Evolutionary conservation across 352 stramenopile genomes (phyloP).

Genomic region (Pseudoperonospora humuli): DNA sequence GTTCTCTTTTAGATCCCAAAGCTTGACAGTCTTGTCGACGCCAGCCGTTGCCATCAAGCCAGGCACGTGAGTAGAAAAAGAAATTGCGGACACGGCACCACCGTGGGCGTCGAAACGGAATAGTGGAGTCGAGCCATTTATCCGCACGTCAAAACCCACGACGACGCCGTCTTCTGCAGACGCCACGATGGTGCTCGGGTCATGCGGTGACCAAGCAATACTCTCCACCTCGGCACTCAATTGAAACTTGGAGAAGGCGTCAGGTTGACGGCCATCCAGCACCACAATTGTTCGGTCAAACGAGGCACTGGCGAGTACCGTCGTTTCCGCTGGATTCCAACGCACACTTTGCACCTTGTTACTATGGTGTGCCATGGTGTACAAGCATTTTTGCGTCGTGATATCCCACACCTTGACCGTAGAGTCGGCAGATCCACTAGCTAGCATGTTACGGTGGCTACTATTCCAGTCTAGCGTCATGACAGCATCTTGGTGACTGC

Average conservation of each 20-base stretch:
- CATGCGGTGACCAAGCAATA: slow-evolving; percentile 91
- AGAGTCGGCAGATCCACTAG: slow-evolving; percentile 94
- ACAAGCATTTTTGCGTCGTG: slow-evolving; percentile 87
- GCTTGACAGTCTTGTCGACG: slow-evolving; percentile 96
- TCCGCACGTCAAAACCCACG: slow-evolving; percentile 92
- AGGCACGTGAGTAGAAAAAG: slow-evolving; percentile 78
- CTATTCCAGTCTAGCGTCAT: slow-evolving; percentile 98
- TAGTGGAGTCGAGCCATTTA: slow-evolving; percentile 87
- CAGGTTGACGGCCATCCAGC: slow-evolving; percentile 86
- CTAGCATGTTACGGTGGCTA: slow-evolving; percentile 94
- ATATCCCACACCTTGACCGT: slow-evolving; percentile 97
- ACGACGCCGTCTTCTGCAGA: slow-evolving; percentile 93
- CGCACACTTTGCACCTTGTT: slow-evolving; percentile 96
- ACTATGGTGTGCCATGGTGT: slow-evolving; percentile 97
- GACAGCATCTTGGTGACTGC: slow-evolving; percentile 96
- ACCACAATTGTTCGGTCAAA: slow-evolving; percentile 94
- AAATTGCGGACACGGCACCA: slow-evolving; percentile 75
- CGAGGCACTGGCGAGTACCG: slow-evolving; percentile 91
- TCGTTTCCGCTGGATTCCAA: slow-evolving; percentile 96
- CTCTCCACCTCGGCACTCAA: slow-evolving; percentile 87
- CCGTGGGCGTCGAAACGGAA: slow-evolving; percentile 92
- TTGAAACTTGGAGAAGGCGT: slow-evolving; percentile 74
- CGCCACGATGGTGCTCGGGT: slow-evolving; percentile 88
- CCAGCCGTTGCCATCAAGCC: slow-evolving; percentile 94
- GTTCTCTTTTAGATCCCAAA: slow-evolving; percentile 91